phyloP scores from a whole-genome alignment of 2,329 filamentous ascomycete genomes.

The Penicillium sp. region DNA sequence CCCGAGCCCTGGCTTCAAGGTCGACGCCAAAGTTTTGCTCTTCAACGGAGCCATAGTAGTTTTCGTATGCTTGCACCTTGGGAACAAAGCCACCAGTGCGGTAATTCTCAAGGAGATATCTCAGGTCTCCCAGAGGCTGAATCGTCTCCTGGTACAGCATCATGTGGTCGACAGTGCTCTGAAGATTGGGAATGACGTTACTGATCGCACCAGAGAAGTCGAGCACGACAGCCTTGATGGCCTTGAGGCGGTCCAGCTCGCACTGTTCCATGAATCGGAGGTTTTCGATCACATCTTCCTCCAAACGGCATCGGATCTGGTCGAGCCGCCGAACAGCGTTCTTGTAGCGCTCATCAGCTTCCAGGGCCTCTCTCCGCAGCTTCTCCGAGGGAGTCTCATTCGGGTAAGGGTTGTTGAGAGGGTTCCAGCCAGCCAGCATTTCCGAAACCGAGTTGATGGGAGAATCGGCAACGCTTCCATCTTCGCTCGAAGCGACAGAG shows the following conservation, averaged over 20 bases:
- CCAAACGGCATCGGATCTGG: slow-evolving; percentile 85
- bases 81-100: slow-evolving; percentile 90
- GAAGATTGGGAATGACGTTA: slow-evolving; percentile 94
- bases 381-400: slow-evolving; percentile 89
- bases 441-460: slow-evolving; percentile 83
- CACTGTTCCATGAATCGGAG: slow-evolving; percentile 96
- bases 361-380: slow-evolving; percentile 80
- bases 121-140: slow-evolving; percentile 84
- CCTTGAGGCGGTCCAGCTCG: slow-evolving; percentile 91
- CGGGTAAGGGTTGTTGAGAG: slow-evolving; percentile 83
- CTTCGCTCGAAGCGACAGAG: slow-evolving; percentile 63
- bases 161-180: slow-evolving; percentile 97
- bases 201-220: slow-evolving; percentile 97
- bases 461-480: slow-evolving; percentile 67
- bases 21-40: slow-evolving; percentile 97
- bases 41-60: slow-evolving; percentile 98
- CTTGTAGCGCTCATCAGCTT: slow-evolving; percentile 94
- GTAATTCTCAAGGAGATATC: slow-evolving; percentile 95
- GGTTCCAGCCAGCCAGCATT: slow-evolving; percentile 89
- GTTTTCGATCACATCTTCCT: slow-evolving; percentile 90
- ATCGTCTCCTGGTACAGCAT: slow-evolving; percentile 98
- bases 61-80: slow-evolving; percentile 90
- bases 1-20: slow-evolving; percentile 88
- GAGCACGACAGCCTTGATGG: slow-evolving; percentile 95
- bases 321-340: slow-evolving; percentile 80